Conservation (phyloP, 2,329 filamentous ascomycete species). For the Cordyceps tenuipes region DNA sequence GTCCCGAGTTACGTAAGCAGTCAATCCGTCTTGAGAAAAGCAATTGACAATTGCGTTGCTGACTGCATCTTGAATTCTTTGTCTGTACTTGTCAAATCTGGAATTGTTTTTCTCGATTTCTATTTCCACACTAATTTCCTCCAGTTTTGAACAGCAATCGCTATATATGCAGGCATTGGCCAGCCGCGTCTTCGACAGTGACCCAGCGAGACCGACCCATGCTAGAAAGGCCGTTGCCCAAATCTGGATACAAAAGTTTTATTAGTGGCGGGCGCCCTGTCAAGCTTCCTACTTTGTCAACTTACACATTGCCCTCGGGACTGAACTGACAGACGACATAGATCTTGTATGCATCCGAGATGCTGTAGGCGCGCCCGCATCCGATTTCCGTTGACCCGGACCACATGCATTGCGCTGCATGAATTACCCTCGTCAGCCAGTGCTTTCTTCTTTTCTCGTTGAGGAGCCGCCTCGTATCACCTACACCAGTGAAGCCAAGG, state of each 20-base stretch:
- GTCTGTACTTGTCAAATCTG: not conserved
- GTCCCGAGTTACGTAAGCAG: slow-evolving; percentile 20
- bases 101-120: not conserved
- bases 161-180: not conserved
- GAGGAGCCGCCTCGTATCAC: slow-evolving; percentile 3
- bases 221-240: slow-evolving; percentile 23
- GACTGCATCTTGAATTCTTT: not conserved
- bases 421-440: slow-evolving; percentile 7
- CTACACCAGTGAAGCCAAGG: slow-evolving; percentile 30
- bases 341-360: slow-evolving; percentile 24
- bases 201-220: not conserved
- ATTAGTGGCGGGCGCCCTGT: not conserved
- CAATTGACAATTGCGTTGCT: not conserved
- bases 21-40: not conserved
- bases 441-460: not conserved
- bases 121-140: not conserved
- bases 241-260: slow-evolving; percentile 15
- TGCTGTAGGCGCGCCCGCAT: slow-evolving; percentile 25
- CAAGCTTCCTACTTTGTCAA: not conserved
- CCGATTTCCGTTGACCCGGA: slow-evolving; percentile 25
- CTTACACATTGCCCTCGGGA: slow-evolving; percentile 29
- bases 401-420: slow-evolving; percentile 30
- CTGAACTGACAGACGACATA: slow-evolving; percentile 28
- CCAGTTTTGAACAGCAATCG: not conserved
- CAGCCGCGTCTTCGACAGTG: not conserved